Evolutionary conservation across 2,329 filamentous ascomycete genomes (phyloP).

Genomic region (Nectriaceae sp.): DNA sequence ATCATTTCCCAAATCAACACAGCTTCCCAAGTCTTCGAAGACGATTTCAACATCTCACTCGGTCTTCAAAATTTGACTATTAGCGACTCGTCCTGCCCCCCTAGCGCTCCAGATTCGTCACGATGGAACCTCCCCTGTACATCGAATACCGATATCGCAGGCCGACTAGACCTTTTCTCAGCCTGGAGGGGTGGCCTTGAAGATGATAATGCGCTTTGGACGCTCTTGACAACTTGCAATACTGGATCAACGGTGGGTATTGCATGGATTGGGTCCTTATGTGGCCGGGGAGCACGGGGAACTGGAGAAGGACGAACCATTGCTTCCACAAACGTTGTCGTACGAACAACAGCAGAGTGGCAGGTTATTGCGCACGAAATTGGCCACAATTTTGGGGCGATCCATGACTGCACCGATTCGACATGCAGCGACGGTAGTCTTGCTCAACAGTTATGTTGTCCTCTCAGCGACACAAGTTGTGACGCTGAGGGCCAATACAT

Average conservation of each 20-base stretch:
- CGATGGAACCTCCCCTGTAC: slow-evolving; percentile 79
- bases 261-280: slow-evolving; percentile 84
- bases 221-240: slow-evolving; percentile 72
- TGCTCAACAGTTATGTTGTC: no score
- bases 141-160: slow-evolving; percentile 60
- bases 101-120: slow-evolving; percentile 59
- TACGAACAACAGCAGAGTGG: slow-evolving; percentile 77
- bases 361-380: slow-evolving; percentile 88
- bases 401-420: no score
- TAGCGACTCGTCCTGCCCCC: slow-evolving; percentile 68
- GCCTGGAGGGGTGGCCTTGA: slow-evolving; percentile 70
- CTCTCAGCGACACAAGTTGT: slow-evolving; percentile 64
- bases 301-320: slow-evolving; percentile 66
- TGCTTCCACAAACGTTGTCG: slow-evolving; percentile 77
- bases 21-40: slow-evolving; percentile 82
- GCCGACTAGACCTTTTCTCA: slow-evolving; percentile 79
- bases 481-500: slow-evolving; percentile 73
- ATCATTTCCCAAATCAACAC: slow-evolving; percentile 79
- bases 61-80: slow-evolving; percentile 80
- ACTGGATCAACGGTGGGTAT: slow-evolving; percentile 80
- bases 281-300: slow-evolving; percentile 50
- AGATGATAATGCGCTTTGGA: slow-evolving; percentile 85
- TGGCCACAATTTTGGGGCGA: no score
- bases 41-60: slow-evolving; percentile 84
- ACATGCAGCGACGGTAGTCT: no score